Base-by-base conservation (phyloP, 164 flowering plant genomes). In the Dillenia turbinata region DNA sequence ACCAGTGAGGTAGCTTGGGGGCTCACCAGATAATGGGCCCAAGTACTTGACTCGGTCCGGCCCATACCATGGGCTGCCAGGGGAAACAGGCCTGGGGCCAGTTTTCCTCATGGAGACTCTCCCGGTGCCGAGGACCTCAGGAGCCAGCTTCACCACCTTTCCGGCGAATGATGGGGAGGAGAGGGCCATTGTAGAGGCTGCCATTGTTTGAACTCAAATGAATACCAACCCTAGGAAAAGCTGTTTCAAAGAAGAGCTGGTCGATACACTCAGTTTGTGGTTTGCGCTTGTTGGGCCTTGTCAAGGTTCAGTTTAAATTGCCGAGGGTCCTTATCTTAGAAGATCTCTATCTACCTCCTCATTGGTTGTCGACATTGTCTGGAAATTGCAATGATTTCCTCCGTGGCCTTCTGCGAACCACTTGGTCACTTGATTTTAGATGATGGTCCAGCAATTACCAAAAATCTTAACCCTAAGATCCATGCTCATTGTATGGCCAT, bases 1-100 rank as follows among this genome's bases (percentile, higher is more conserved):
- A 51, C 85, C 82, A 2, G 78, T 81, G 24, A 80, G 75, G 71
- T 80, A 77, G 17, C 78, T 70, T 17, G 84, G 84, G 19, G 84
- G 50, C 56, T 77, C 79, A 2, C 79, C 81, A 13, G 84, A 80
- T 63, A 77, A 62, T 24, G 81, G 84, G 59, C 84, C 81, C 61
- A 80, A 69, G 78, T 80, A 77, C 76, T 70, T 69, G 56, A 75
- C 79, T 0, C 79, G 62, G 71, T 77, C 77, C 0, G 78, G 75
- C 11, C 79, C 79, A 59, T 78, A 78, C 82, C 82, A 75, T 15
- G 75, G 78, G 74, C 79, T 75, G 7, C 75, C 73, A 8, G 79
- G 75, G 9, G 75, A 26, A 6, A 22, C 51, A 3, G 73, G 44
- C 44, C 51, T 72, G 16, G 65, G 65, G 0, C 17, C 66, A 0